Evolutionary conservation across 306 rosid species (phyloP).

Genomic region (Vicia faba): DNA sequence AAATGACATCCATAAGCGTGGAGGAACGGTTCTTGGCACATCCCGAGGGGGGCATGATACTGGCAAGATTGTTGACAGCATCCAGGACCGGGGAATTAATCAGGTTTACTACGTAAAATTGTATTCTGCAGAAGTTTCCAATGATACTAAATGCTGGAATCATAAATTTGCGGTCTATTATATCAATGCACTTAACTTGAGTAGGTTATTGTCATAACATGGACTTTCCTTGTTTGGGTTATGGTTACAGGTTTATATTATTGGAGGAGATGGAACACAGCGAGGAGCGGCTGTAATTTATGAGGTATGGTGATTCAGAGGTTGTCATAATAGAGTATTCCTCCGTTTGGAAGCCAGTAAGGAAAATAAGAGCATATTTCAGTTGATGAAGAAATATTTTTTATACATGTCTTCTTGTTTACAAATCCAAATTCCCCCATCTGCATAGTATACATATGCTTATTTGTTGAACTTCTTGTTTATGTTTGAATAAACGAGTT

Average conservation of each 20-base stretch:
- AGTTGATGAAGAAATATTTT: slow-evolving; percentile 33
- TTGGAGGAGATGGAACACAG: slow-evolving; percentile 99
- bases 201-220: slow-evolving; percentile 31
- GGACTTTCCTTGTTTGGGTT: slow-evolving; percentile 32
- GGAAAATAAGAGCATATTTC: slow-evolving; percentile 30
- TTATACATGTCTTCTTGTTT: slow-evolving; percentile 22
- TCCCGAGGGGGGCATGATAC: slow-evolving; percentile 96
- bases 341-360: slow-evolving; percentile 8
- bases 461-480: too few relatives aligned
- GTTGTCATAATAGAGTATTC: slow-evolving; percentile 29
- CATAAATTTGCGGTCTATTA: slow-evolving; percentile 13
- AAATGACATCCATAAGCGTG: slow-evolving; percentile 94
- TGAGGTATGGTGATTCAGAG: slow-evolving; percentile 63
- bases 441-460: slow-evolving; percentile 14
- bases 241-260: slow-evolving; percentile 73
- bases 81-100: slow-evolving; percentile 90
- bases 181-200: slow-evolving; percentile 24
- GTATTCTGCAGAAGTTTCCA: slow-evolving; percentile 20
- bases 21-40: slow-evolving; percentile 89
- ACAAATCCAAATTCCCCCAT: neutral
- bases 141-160: slow-evolving; percentile 33
- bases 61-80: slow-evolving; percentile 91
- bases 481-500: too few relatives aligned
- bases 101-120: slow-evolving; percentile 57
- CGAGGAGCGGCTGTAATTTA: slow-evolving; percentile 85